Percentiles rank a stretch among this genome's conserved stretches.
Evolutionary conservation across 2,329 filamentous ascomycete species (phyloP).

Genomic region (Aspergillus terreus): DNA sequence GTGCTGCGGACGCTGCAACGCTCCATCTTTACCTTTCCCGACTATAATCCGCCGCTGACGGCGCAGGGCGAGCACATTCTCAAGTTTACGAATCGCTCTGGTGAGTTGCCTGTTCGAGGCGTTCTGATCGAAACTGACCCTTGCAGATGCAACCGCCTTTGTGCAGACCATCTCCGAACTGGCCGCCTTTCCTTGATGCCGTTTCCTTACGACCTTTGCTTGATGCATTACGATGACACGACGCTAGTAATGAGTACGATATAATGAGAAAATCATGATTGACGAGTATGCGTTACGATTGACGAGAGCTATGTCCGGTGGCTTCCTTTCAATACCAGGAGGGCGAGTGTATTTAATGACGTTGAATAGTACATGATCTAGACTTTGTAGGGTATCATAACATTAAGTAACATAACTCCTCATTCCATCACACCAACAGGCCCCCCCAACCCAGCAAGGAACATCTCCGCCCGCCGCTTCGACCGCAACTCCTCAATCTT

Average conservation of each 20-base stretch:
- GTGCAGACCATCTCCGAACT: conserved; percentile 31
- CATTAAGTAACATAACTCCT: too few relatives aligned
- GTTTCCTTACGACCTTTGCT: conserved; percentile 13
- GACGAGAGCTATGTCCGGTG: background rate
- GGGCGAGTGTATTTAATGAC: background rate
- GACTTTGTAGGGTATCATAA: background rate
- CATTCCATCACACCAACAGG: background rate
- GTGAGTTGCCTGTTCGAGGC: conserved; percentile 19
- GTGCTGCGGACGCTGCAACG: conserved; percentile 50
- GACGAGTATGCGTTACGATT: background rate
- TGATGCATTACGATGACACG: conserved; percentile 5
- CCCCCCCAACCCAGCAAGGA: conserved; percentile 57
- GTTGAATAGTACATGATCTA: background rate
- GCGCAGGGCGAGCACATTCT: conserved; percentile 37
- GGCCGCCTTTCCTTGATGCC: conserved; percentile 5
- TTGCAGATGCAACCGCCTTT: conserved; percentile 38
- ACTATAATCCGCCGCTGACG: conserved; percentile 44
- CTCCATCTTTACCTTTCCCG: conserved; percentile 49
- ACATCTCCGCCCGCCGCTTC: conserved; percentile 68
- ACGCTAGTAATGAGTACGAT: background rate
- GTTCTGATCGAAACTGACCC: conserved; percentile 8
- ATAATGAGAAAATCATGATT: background rate
- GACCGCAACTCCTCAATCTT: conserved; percentile 52
- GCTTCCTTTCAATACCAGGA: background rate
- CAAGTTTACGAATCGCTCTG: conserved; percentile 31